Base-by-base conservation (phyloP, 176 grass and related monocot species). In the Thinopyrum elongatum region DNA sequence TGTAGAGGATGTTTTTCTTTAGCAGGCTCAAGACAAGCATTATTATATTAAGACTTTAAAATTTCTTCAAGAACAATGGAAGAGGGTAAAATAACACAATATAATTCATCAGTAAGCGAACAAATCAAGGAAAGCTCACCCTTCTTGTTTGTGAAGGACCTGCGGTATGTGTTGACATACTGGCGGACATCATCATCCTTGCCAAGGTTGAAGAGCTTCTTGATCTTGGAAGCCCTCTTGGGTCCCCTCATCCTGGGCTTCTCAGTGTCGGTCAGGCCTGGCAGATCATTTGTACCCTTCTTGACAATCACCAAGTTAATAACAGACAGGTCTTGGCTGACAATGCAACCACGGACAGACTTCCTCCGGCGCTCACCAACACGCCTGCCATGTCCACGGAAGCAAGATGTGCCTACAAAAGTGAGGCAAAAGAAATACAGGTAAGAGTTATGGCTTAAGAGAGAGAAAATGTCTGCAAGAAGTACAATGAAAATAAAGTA, bases 221-320 rank as follows among this genome's bases (percentile, higher is more conserved):
- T 88, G 87, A 98, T 98, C 84, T 98, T 98, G 31, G 92, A 95
- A 53, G 93, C 95, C 82, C 95, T 98, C 80, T 98, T 98, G 27
- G 95, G 95, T 79, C 95, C 95, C 89, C 95, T 98, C 95, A 98
- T 95, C 85, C 95, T 93, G 28, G 95, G 95, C 87, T 98, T 98
- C 83, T 98, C 95, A 11, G 86, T 88, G 76, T 98, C 95, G 17
- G 95, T 98, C 27, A 98, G 70, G 2, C 95, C 95, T 13, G 95
- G 95, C 11, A 98, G 77, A 57, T 98, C 93, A 26, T 90, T 93
- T 19, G 95, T 93, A 59, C 95, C 95, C 80, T 98, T 98, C 90
- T 98, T 95, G 16, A 98, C 95, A 62, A 98, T 98, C 17, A 98
- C 93, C 73, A 98, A 82, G 89, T 98, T 98, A 17, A 98, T 86